Evolutionary conservation across 108 stramenopile genomes (phyloP).

Genomic region (Pinguiococcus pyrenoidosus): DNA sequence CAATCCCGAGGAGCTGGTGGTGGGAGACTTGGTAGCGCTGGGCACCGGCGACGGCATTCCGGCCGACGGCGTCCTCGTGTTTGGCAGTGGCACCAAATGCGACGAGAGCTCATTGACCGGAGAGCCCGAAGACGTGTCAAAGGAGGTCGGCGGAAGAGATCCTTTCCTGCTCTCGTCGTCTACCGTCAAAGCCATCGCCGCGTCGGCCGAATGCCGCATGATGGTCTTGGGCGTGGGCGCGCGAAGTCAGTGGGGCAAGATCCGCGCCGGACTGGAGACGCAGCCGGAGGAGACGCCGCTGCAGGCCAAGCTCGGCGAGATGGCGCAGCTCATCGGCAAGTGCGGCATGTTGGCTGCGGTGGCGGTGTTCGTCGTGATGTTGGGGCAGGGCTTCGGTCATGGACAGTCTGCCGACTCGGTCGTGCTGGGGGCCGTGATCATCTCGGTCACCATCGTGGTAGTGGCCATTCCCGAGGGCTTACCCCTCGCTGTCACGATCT

Average conservation of each 20-base stretch:
- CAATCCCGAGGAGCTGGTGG: conserved; percentile 68
- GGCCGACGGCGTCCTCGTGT: conserved; percentile 75
- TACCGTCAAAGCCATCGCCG: conserved; percentile 9
- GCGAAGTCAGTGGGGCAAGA: conserved; percentile 33
- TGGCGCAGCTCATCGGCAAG: conserved; percentile 21
- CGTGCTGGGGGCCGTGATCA: conserved; percentile 38
- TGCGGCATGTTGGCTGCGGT: not conserved
- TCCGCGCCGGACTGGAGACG: conserved; percentile 28
- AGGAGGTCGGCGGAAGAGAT: conserved; percentile 33
- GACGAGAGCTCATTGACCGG: conserved; percentile 86
- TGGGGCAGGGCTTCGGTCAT: too few relatives aligned
- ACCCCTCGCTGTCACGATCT: conserved; percentile 86
- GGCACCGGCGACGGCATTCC: conserved; percentile 55
- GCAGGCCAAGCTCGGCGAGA: conserved; percentile 33
- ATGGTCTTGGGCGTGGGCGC: conserved; percentile 9
- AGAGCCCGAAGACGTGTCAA: conserved; percentile 66
- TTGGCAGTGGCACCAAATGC: conserved; percentile 63
- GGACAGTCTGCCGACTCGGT: too few relatives aligned
- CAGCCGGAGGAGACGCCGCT: conserved; percentile 30
- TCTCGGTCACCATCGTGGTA: conserved; percentile 81
- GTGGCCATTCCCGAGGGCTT: conserved; percentile 97
- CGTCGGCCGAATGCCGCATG: not conserved
- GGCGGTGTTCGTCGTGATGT: not conserved
- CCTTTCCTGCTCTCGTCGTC: conserved; percentile 20
- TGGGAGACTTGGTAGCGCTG: conserved; percentile 85